These are phyloP conservation scores for Draba incana DNA, from an alignment of 345 rosid species.

Conservation along the genomic window DNA sequence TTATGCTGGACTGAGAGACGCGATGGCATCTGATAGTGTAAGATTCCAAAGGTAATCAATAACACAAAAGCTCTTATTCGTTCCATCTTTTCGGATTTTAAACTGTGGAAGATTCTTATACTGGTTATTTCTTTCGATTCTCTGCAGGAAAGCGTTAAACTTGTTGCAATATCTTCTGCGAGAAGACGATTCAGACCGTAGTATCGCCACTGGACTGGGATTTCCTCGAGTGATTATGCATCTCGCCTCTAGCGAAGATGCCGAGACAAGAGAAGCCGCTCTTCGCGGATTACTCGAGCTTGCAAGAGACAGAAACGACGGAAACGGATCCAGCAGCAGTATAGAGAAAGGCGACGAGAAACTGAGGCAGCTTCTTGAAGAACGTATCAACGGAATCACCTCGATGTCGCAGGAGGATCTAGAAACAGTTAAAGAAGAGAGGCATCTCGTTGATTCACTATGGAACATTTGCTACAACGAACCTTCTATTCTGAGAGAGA, in stretches of 20 bases:
- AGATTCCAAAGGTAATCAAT: conserved; percentile 79
- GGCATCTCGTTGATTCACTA: conserved; percentile 78
- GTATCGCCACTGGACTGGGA: conserved; percentile 66
- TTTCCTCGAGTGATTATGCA: conserved; percentile 87
- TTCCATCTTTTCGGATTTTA: too few relatives aligned
- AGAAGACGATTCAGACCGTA: conserved; percentile 71
- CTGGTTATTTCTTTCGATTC: neutral
- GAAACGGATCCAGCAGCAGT: conserved; percentile 39
- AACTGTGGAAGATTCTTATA: neutral
- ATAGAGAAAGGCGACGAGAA: conserved; percentile 58
- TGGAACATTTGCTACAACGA: conserved; percentile 75
- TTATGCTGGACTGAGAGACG: conserved; percentile 76
- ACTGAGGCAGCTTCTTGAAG: conserved; percentile 71
- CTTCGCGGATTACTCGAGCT: conserved; percentile 76
- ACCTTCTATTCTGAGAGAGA: conserved; percentile 72
- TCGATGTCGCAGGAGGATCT: conserved; percentile 84
- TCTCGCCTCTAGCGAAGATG: conserved; percentile 75
- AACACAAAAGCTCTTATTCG: neutral
- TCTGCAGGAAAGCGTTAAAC: conserved; percentile 86
- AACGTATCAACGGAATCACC: conserved; percentile 62
- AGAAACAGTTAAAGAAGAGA: conserved; percentile 76
- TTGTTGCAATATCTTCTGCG: conserved; percentile 82
- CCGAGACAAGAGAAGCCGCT: conserved; percentile 85
- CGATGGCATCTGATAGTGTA: conserved; percentile 70
- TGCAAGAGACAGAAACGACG: conserved; percentile 50